phyloP scores from a whole-genome alignment of 495 filamentous ascomycete species.

The Penicillium paxilli region DNA sequence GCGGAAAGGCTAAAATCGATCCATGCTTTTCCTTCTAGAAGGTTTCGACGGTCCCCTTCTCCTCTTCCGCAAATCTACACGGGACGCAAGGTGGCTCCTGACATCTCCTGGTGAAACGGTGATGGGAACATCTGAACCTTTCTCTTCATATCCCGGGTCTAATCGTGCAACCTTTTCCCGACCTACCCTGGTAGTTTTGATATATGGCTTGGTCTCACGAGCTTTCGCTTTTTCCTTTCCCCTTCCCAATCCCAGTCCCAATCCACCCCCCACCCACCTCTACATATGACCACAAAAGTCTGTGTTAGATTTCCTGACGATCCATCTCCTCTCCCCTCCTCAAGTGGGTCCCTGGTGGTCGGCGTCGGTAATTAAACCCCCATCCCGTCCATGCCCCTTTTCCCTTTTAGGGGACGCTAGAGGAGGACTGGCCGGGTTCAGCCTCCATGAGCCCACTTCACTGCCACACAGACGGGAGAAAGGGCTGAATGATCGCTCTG shows the following conservation, averaged over 20 bases:
- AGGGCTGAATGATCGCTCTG: slow-evolving; percentile 11
- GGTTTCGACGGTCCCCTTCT: slow-evolving; percentile 9
- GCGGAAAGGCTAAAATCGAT: slow-evolving; percentile 19
- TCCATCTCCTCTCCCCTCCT: slow-evolving; percentile 1
- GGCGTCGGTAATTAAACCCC: slow-evolving; percentile 25
- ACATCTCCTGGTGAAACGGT: not conserved
- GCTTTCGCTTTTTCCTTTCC: not conserved
- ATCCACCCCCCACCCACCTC: no score
- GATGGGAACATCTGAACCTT: not conserved
- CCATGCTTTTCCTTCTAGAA: slow-evolving; percentile 26
- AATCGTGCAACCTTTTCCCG: slow-evolving; percentile 9
- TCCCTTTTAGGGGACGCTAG: slow-evolving; percentile 16
- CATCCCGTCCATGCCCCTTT: slow-evolving; percentile 19
- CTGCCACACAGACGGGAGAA: slow-evolving; percentile 26
- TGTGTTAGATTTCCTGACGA: slow-evolving; percentile 7
- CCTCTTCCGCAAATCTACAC: not conserved
- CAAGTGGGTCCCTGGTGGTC: slow-evolving; percentile 11
- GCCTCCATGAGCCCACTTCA: slow-evolving; percentile 27
- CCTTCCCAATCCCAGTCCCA: no score
- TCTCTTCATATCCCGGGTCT: not conserved
- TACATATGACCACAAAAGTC: no score
- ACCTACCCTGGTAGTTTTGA: no score
- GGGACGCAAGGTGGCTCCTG: slow-evolving; percentile 9
- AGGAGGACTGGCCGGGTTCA: slow-evolving; percentile 19
- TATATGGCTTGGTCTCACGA: not conserved